Conservation (phyloP, 2,329 filamentous ascomycete species). For the Fusarium irregulare region DNA sequence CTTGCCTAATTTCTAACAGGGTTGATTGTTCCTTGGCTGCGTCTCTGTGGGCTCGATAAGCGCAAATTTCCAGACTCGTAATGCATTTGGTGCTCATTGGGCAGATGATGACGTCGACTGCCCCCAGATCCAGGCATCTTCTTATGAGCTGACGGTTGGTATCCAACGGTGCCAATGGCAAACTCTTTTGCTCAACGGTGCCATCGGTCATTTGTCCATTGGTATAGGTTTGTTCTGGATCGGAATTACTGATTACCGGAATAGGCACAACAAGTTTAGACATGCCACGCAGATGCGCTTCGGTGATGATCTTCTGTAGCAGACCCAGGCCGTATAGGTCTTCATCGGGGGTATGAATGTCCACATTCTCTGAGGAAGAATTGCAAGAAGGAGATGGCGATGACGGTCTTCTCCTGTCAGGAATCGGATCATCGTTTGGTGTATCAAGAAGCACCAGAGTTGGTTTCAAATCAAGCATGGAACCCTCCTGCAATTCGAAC, state of each 20-base stretch:
- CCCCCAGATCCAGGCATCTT: constrained; percentile 85
- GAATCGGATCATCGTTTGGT: constrained; percentile 61
- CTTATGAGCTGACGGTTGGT: constrained; percentile 63
- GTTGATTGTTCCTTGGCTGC: constrained; percentile 78
- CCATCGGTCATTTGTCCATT: constrained; percentile 53
- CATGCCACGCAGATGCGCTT: constrained; percentile 66
- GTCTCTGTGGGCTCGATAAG: constrained; percentile 83
- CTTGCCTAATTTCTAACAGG: constrained; percentile 76
- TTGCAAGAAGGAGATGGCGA: constrained; percentile 60
- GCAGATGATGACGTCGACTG: constrained; percentile 84
- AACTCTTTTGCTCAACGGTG: constrained; percentile 52
- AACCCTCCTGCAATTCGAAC: constrained; percentile 64
- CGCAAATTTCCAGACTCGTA: constrained; percentile 82
- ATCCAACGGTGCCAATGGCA: constrained; percentile 43
- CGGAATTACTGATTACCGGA: constrained; percentile 61
- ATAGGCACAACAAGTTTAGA: constrained; percentile 68
- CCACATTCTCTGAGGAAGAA: constrained; percentile 49
- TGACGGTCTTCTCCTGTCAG: constrained; percentile 51
- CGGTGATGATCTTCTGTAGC: constrained; percentile 67
- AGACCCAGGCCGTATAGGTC: constrained; percentile 67
- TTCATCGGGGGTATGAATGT: constrained; percentile 58
- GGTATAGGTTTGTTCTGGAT: constrained; percentile 41
- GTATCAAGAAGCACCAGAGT: constrained; percentile 69
- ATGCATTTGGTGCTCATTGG: constrained; percentile 80
- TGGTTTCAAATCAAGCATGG: constrained; percentile 64